phyloP scores from a whole-genome alignment of 129 eudicot species.

The Smallanthus sonchifolius region DNA sequence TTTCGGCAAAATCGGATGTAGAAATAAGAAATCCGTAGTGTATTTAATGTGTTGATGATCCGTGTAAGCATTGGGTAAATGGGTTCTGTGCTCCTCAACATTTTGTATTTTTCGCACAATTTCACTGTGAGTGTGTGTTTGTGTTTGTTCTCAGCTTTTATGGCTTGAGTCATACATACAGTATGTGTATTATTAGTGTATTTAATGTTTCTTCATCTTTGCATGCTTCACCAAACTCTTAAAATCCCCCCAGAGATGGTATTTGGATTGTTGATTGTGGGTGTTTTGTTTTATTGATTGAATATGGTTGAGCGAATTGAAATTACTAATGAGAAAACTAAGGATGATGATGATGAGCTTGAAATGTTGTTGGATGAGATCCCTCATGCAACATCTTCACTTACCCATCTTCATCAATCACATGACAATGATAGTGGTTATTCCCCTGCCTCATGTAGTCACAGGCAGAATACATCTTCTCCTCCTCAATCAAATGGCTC shows the following conservation, averaged over 20 bases:
- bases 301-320: constrained; percentile 45
- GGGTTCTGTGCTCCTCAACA: constrained; percentile 22
- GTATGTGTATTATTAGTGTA: constrained; percentile 37
- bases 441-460: constrained; percentile 36
- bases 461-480: constrained; percentile 40
- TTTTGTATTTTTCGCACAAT: constrained; percentile 33
- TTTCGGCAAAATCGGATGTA: constrained; percentile 9
- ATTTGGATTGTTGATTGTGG: constrained; percentile 32
- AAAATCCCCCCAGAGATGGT: constrained; percentile 22
- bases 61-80: not conserved
- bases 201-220: constrained; percentile 52
- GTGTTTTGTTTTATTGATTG: constrained; percentile 12
- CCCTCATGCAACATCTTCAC: constrained; percentile 69
- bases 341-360: constrained; percentile 76
- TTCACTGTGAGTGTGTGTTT: constrained; percentile 27
- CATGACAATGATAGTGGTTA: constrained; percentile 30
- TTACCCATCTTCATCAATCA: constrained; percentile 25
- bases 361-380: constrained; percentile 77
- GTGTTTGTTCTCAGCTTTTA: constrained; percentile 62
- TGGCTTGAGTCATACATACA: constrained; percentile 60
- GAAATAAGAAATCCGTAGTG: constrained; percentile 15
- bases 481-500: constrained; percentile 46
- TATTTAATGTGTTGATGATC: constrained; percentile 8
- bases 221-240: constrained; percentile 81
- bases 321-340: constrained; percentile 37